phyloP scores from a whole-genome alignment of 2,329 filamentous ascomycete genomes.

The Sarocladium brachiariae region DNA sequence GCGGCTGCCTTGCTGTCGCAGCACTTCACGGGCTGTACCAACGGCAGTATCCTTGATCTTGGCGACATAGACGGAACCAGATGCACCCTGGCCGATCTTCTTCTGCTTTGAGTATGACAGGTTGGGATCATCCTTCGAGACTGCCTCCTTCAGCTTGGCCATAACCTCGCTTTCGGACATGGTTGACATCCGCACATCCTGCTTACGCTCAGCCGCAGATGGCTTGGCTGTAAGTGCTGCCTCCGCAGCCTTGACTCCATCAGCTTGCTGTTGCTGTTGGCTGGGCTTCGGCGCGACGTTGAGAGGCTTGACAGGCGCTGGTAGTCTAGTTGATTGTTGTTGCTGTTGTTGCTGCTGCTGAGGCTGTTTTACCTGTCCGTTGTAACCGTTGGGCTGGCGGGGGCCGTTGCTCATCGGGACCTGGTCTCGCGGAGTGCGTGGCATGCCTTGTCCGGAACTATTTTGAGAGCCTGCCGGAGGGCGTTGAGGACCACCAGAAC shows the following conservation, averaged over 20 bases:
- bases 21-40: slow-evolving; percentile 76
- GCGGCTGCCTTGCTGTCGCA: slow-evolving; percentile 70
- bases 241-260: slow-evolving; percentile 83
- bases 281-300: slow-evolving; percentile 66
- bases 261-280: slow-evolving; percentile 43
- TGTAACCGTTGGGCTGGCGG: slow-evolving; percentile 16
- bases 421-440: slow-evolving; percentile 33
- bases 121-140: slow-evolving; percentile 91
- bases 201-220: slow-evolving; percentile 62
- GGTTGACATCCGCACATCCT: slow-evolving; percentile 96
- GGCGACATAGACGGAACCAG: slow-evolving; percentile 94
- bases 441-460: slow-evolving; percentile 38
- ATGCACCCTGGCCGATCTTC: slow-evolving; percentile 98
- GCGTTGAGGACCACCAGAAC: slow-evolving; percentile 33
- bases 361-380: slow-evolving; percentile 18
- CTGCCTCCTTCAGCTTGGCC: slow-evolving; percentile 87
- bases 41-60: slow-evolving; percentile 84
- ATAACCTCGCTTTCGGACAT: slow-evolving; percentile 98
- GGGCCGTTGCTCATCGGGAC: slow-evolving; percentile 42
- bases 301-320: slow-evolving; percentile 66
- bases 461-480: slow-evolving; percentile 43
- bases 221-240: slow-evolving; percentile 82
- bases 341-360: slow-evolving; percentile 41
- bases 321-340: slow-evolving; percentile 41
- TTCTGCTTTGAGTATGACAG: slow-evolving; percentile 98